Evolutionary conservation across 2,329 filamentous ascomycete species (phyloP).

Genomic region (Trichoderma oligosporum): DNA sequence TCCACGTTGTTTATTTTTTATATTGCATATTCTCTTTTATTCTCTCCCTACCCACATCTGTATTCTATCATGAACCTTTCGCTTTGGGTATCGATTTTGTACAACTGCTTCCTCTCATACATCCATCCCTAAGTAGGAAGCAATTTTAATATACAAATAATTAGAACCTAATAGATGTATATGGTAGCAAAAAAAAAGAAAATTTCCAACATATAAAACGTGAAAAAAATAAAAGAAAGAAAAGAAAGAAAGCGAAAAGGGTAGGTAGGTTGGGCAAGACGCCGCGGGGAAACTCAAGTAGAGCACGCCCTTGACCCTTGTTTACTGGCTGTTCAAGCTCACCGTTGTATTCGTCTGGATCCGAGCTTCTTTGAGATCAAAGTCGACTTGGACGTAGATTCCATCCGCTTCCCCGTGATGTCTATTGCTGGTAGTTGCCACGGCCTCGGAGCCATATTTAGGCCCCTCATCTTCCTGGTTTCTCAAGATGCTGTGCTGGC

Average conservation of each 20-base stretch:
- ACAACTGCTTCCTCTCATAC: not conserved
- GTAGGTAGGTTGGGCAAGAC: too few relatives aligned
- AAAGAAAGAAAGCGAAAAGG: too few relatives aligned
- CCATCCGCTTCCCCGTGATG: slow-evolving; percentile 30
- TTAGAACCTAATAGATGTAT: not conserved
- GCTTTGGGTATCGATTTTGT: too few relatives aligned
- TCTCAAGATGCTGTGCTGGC: slow-evolving; percentile 27
- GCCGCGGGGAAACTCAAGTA: not conserved
- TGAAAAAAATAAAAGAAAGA: not conserved
- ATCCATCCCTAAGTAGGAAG: not conserved
- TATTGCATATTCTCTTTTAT: too few relatives aligned
- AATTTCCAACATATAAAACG: not conserved
- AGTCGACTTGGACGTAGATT: slow-evolving; percentile 37
- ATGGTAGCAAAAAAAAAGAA: not conserved
- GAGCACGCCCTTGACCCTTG: not conserved
- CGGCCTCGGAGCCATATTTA: slow-evolving; percentile 26
- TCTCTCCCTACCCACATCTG: too few relatives aligned
- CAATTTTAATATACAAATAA: not conserved
- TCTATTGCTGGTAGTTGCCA: slow-evolving; percentile 24
- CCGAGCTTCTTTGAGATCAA: slow-evolving; percentile 32
- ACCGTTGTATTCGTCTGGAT: slow-evolving; percentile 3
- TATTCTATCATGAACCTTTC: too few relatives aligned
- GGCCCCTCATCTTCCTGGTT: slow-evolving; percentile 26
- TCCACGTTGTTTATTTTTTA: too few relatives aligned
- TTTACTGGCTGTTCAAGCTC: slow-evolving; percentile 4